These are phyloP conservation scores for Galeopsis tetrahit DNA, from an alignment of 257 asterid genomes.

Conservation along the genomic window DNA sequence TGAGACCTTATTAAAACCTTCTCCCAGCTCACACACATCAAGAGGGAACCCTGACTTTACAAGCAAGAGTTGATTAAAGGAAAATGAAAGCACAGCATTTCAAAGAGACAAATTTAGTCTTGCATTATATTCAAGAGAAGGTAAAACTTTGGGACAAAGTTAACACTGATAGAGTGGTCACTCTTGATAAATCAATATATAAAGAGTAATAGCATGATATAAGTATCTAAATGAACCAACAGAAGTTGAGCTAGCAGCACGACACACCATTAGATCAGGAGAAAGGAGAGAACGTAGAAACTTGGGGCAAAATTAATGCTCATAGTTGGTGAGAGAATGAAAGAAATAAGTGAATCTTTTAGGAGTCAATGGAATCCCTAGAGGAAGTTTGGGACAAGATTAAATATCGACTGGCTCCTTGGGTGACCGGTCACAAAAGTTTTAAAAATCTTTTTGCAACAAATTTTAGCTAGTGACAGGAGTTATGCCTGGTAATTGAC, in stretches of 20 bases:
- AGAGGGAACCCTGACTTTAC: neutral
- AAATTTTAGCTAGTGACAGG: no score
- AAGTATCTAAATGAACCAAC: neutral
- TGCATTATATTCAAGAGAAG: constrained; percentile 22
- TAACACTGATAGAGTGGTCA: neutral
- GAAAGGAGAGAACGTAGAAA: constrained; percentile 6
- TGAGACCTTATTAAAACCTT: constrained; percentile 22
- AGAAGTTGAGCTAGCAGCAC: neutral
- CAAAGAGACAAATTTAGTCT: constrained; percentile 14
- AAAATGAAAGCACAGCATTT: constrained; percentile 20
- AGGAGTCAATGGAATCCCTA: no score
- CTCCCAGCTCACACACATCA: constrained; percentile 31
- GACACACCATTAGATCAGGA: constrained; percentile 4
- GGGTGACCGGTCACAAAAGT: no score
- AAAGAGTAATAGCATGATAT: neutral
- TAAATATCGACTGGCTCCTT: no score
- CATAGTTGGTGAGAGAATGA: constrained; percentile 1
- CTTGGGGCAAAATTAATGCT: neutral
- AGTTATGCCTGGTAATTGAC: no score
- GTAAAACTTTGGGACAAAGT: neutral
- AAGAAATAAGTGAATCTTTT: no score
- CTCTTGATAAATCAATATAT: constrained; percentile 3
- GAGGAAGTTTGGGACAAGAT: no score
- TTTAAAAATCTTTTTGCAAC: no score
- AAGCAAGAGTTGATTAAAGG: constrained; percentile 2